Percentiles rank a stretch among this genome's conserved stretches.
phyloP scores from a whole-genome alignment of 2,329 filamentous ascomycete genomes.

The Fusarium burgessii region DNA sequence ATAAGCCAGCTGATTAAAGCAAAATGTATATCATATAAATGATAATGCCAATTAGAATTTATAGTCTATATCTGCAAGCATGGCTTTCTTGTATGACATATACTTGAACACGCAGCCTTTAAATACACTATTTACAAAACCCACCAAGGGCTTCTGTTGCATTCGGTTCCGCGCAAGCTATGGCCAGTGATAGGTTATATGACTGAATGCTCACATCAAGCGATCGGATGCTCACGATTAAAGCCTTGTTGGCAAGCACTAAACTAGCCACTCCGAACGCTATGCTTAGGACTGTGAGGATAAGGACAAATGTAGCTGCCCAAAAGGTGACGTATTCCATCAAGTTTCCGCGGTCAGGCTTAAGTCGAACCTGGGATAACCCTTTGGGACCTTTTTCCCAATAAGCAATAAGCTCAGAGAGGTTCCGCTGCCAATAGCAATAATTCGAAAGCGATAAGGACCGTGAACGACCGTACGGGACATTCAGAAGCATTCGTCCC shows the following conservation, averaged over 20 bases:
- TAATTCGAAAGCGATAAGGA: background rate
- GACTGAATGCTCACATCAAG: background rate
- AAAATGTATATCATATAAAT: no score
- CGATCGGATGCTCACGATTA: background rate
- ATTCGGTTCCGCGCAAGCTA: background rate
- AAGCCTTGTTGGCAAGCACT: background rate
- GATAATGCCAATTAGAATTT: no score
- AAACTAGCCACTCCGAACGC: background rate
- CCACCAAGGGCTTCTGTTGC: background rate
- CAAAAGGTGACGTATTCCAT: background rate
- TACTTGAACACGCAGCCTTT: no score
- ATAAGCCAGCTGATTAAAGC: no score
- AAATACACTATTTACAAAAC: background rate
- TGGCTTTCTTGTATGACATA: no score
- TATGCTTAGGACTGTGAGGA: background rate
- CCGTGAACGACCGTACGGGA: background rate
- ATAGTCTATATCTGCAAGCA: no score
- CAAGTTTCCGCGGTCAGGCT: background rate
- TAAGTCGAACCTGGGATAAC: background rate
- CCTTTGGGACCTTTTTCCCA: background rate
- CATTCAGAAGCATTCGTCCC: background rate
- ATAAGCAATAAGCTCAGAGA: background rate
- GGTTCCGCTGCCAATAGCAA: background rate
- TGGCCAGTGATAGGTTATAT: background rate
- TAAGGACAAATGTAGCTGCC: background rate